Base-by-base conservation (phyloP, 2,329 filamentous ascomycete species). In the Herpomyces periplanetae region DNA sequence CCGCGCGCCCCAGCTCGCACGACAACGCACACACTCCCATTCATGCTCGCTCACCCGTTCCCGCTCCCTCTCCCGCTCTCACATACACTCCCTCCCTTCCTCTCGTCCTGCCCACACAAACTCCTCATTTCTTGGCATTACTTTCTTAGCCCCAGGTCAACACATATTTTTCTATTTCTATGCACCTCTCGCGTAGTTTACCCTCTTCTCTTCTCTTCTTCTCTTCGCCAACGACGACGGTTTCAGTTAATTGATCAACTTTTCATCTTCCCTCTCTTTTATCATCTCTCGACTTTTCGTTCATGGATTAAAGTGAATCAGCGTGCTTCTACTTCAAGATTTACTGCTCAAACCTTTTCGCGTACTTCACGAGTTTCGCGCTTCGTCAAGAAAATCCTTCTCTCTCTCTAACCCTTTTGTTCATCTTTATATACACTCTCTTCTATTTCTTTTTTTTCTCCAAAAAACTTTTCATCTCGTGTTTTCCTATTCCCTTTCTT, bases 281-380 rank as follows among this genome's bases (percentile, higher is more conserved):
- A 17, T 22, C 14, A 13, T 15, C 16, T 18, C 24, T 23, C 18
- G 13, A 27, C 24, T 26, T 31, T 30, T 29, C 29, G 29, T 28
- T 25, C 28, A 28, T 28, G 26, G 17, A 18, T 30, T 25, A 29
- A 22, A 21, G 21, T 18, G 23, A 22, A 16, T 17, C 21, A 26
- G 21, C 17, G 19, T 25, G 17, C 16, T 15, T 16, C 10, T 18
- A 17, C 10, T 10, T 18, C 23, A 20, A 20, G 19, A 21, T 15
- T 21, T 16, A 19, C 17, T 21, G 23, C 13, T n/a, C 8, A 8
- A 16, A 11, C 18, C 17, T 13, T 18, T 24, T 12, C 10, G 19
- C 10, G 5, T 4, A 39, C 58, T 45, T 46, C 63, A 71, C 71
- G 64, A 64, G 64, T 64, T 68, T 63, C 44, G 54, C 71, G 64